Evolutionary conservation across 2,329 filamentous ascomycete genomes (phyloP), one percentile per base, ranked within the genome.

Genomic region (Gaeumannomyces sp.): DNA sequence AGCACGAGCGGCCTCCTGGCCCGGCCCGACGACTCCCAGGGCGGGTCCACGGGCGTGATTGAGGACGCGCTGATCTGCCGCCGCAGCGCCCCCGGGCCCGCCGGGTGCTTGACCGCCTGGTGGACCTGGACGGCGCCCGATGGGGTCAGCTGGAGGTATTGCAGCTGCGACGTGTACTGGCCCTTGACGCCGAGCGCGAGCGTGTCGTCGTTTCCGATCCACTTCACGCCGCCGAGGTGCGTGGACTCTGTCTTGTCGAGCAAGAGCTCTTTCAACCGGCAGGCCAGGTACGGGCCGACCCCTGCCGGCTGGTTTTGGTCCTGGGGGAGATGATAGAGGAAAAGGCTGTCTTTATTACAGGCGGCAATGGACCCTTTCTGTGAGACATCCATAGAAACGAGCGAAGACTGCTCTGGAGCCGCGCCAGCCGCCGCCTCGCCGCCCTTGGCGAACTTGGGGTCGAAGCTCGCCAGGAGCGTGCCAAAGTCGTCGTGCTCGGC

Each of bases 101-200:
- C 22, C 4, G 38, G 25, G 60, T 61, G 14, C 29, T 63, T 33
- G 22, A 38, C 31, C 22, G 62, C 53, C 13, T n/a, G 62, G 31
- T 59, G 53, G 0, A 74, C 68, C 56, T 76, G 69, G 10, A 77
- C 72, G 14, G 82, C 69, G 0, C 82, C 83, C 0, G 78, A 73
- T 0, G 81, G 82, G 0, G 79, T 81, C 29, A 81, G 67, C 22
- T 75, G 74, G n/a, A 81, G 72, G 69, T 79, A 80, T 6, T 78
- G 77, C 16, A 85, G 72, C 7, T 81, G 80, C 29, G 79, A 63
- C 31, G 70, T 2, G 71, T 67, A 64, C 74, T 59, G 76, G 3
- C 77, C 77, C 5, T 77, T 78, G 11, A 84, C 64, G 2, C 78
- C 80, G 8, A 83, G 75, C 0, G 79, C 83, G 13, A 85, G 65